phyloP scores from a whole-genome alignment of 371 early-diverging fungal genomes.

The Chytridium lagenaria region DNA sequence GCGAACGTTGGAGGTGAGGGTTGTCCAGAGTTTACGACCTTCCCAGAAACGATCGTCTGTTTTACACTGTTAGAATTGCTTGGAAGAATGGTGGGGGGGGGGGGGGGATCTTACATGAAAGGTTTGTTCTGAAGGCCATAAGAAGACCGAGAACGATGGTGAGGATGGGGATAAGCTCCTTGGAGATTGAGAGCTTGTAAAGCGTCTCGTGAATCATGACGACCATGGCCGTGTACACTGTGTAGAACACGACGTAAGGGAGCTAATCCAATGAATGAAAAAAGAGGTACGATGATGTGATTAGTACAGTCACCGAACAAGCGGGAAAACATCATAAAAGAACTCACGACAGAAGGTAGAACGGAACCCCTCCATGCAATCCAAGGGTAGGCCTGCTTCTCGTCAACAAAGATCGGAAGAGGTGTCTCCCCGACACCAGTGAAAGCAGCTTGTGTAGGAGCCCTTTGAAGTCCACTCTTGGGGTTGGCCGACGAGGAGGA shows the following conservation, averaged over 20 bases:
- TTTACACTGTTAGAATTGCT: not conserved
- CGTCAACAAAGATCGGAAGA: slow-evolving; percentile 6
- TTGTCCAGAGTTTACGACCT: slow-evolving; percentile 20
- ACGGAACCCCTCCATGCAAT: slow-evolving; percentile 11
- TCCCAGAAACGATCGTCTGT: slow-evolving; percentile 65
- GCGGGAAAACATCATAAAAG: not conserved
- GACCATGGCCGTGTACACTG: slow-evolving; percentile 12
- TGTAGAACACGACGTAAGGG: not conserved
- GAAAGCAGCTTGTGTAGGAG: slow-evolving; percentile 13
- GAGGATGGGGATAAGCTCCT: slow-evolving; percentile 21
- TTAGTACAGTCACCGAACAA: not conserved
- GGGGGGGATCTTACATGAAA: slow-evolving; percentile 47
- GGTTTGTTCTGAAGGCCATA: slow-evolving; percentile 74
- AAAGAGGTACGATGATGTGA: not conserved
- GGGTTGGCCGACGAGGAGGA: no score
- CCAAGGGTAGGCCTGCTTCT: slow-evolving; percentile 6
- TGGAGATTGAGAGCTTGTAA: slow-evolving; percentile 10
- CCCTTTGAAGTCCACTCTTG: slow-evolving; percentile 1
- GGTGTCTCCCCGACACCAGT: not conserved
- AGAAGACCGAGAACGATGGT: slow-evolving; percentile 63
- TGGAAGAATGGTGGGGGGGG: not conserved
- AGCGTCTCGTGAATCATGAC: not conserved
- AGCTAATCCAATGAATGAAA: not conserved
- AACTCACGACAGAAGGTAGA: slow-evolving; percentile 3
- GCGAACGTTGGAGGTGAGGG: slow-evolving; percentile 13